A percentile compares a stretch with the other conserved stretches of the same genome.
These are phyloP conservation scores for Metschnikowia reukaufii DNA, from an alignment of 805 yeast species.

Conservation along the genomic window DNA sequence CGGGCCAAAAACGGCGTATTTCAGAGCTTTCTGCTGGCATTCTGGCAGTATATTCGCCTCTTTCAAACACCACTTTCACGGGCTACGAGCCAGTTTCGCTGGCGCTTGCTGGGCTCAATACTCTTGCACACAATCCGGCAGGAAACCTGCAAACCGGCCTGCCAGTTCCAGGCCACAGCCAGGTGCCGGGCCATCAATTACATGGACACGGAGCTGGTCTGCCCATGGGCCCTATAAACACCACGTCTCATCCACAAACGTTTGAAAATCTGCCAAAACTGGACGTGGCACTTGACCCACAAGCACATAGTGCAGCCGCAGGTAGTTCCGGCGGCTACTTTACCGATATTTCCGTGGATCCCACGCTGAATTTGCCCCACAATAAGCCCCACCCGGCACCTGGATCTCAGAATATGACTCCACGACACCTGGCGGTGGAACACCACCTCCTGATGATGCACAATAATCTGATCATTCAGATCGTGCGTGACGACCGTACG, in stretches of 20 bases:
- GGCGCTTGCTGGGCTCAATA: constrained; percentile 47
- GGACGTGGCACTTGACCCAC: constrained; percentile 34
- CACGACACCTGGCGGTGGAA: constrained; percentile 18
- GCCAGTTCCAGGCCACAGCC: too few relatives aligned
- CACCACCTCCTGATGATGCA: constrained; percentile 23
- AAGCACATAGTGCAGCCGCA: constrained; percentile 28
- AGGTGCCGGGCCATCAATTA: too few relatives aligned
- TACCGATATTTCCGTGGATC: constrained; percentile 44
- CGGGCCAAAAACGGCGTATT: constrained; percentile 11
- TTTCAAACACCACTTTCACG: constrained; percentile 37
- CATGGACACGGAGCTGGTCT: constrained; percentile 1
- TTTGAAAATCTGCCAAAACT: constrained; percentile 29
- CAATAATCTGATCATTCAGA: constrained; percentile 43
- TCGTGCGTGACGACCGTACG: constrained; percentile 38
- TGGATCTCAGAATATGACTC: constrained; percentile 17
- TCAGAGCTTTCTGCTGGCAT: constrained; percentile 22
- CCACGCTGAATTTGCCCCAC: constrained; percentile 47
- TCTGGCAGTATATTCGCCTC: constrained; percentile 36
- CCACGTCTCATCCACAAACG: constrained; percentile 21
- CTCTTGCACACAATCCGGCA: constrained; percentile 36
- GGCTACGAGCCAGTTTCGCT: constrained; percentile 42
- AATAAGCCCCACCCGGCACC: constrained; percentile 36
- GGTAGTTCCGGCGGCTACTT: constrained; percentile 43
- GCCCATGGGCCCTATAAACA: constrained; percentile 17
- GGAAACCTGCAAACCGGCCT: too few relatives aligned